Percentiles rank a stretch among this genome's conserved stretches.
Evolutionary conservation across 2,329 filamentous ascomycete genomes (phyloP).

Genomic region (Trichophyton equinum): DNA sequence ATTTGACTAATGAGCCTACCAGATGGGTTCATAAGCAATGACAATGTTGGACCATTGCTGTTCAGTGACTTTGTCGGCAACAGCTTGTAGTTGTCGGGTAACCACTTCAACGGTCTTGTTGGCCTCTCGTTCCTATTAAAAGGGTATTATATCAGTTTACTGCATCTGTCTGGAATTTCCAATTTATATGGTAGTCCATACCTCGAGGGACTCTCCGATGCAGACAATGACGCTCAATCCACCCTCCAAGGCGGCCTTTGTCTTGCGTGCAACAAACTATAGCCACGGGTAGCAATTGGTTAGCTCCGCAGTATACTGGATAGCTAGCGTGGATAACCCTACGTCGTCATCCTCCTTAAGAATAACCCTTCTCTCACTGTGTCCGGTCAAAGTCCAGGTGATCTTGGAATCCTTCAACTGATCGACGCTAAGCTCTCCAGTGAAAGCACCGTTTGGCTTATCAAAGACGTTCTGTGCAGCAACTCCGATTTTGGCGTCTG

Average conservation of each 20-base stretch:
- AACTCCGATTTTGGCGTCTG: constrained; percentile 66
- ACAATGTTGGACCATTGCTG: constrained; percentile 89
- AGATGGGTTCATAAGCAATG: constrained; percentile 97
- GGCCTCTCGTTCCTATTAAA: constrained; percentile 59
- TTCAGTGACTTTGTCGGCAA: constrained; percentile 52
- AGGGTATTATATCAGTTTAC: not conserved
- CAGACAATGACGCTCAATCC: constrained; percentile 89
- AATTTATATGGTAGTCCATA: constrained; percentile 18
- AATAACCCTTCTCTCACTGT: constrained; percentile 88
- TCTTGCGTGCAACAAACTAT: constrained; percentile 76
- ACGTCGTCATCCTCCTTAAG: constrained; percentile 69
- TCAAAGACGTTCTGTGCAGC: constrained; percentile 95
- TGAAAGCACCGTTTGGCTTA: constrained; percentile 93
- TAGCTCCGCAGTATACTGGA: not conserved
- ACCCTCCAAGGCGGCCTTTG: constrained; percentile 78
- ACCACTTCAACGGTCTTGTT: constrained; percentile 62
- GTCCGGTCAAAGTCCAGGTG: constrained; percentile 82
- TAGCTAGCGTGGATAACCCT: constrained; percentile 14
- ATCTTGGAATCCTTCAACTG: constrained; percentile 85
- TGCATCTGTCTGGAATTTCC: not conserved
- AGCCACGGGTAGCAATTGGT: constrained; percentile 4
- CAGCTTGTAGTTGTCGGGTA: constrained; percentile 71
- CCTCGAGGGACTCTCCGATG: constrained; percentile 85
- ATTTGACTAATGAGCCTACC: constrained; percentile 41
- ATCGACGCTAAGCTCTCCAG: constrained; percentile 83